Evolutionary conservation across 352 stramenopile genomes (phyloP).

Genomic region (Phytophthora cryptogea): DNA sequence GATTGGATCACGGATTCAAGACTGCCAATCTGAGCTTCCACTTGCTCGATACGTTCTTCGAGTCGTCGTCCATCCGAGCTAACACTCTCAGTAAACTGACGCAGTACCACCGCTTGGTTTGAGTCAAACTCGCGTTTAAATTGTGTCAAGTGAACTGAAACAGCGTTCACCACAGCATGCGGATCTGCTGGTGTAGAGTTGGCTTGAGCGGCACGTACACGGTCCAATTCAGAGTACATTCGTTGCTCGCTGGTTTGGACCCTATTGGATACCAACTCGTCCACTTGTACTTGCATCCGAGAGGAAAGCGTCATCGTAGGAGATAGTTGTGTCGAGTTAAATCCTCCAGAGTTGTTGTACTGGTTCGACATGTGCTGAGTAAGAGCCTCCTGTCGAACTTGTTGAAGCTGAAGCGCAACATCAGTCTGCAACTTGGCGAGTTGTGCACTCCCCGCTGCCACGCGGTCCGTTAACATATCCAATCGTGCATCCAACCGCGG

Average conservation of each 20-base stretch:
- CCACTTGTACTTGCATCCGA: constrained; percentile 55
- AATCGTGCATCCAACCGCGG: constrained; percentile 60
- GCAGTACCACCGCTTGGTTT: constrained; percentile 51
- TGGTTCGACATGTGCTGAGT: constrained; percentile 24
- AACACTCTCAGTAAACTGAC: constrained; percentile 59
- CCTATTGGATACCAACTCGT: constrained; percentile 43
- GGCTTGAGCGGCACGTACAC: constrained; percentile 28
- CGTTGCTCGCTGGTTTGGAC: constrained; percentile 43
- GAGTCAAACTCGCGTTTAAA: constrained; percentile 67
- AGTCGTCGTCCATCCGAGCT: constrained; percentile 51
- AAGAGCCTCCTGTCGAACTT: constrained; percentile 36
- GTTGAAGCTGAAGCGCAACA: constrained; percentile 36
- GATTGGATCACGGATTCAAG: constrained; percentile 66
- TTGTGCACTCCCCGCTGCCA: constrained; percentile 47
- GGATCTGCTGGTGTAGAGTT: constrained; percentile 22
- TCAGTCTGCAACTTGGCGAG: constrained; percentile 51
- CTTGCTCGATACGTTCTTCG: constrained; percentile 52
- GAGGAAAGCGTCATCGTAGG: constrained; percentile 37
- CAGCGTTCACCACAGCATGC: constrained; percentile 55
- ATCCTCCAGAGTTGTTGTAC: constrained; percentile 13
- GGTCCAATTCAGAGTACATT: constrained; percentile 36
- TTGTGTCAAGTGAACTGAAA: constrained; percentile 58
- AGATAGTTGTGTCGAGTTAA: constrained; percentile 11
- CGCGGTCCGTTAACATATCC: constrained; percentile 61
- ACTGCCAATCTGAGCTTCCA: constrained; percentile 56